Base-by-base conservation (phyloP, 2,329 filamentous ascomycete species). In the Paraphoma chrysanthemicola region DNA sequence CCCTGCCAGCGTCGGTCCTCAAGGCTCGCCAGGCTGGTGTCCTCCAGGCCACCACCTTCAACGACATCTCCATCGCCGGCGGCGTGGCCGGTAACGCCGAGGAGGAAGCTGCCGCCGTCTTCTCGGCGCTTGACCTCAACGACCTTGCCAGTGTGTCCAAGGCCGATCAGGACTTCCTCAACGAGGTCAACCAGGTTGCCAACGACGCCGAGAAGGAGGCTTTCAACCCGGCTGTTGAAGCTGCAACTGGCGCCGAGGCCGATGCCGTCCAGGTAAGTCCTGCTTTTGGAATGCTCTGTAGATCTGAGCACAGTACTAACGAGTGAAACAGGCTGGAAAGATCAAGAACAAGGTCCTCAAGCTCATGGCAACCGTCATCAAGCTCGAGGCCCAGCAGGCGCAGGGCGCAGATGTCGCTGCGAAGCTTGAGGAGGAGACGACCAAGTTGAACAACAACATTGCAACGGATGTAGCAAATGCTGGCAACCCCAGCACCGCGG, bases 271-370 rank as follows among this genome's bases (percentile, higher is more conserved):
- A 67, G 55, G 69, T 70, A 58, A 10, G 59, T 60, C n/a, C 1
- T 12, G 11, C 39, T n/a, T 14, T 8, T 17, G 11, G 9, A 29
- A n/a, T 12, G 38, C 23, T 3, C 23, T n/a, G 39, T 30, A 46
- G 6, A 5, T 11, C 17, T 23, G 6, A 31, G 33, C 5, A 3
- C 41, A 12, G 8, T 33, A 29, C 56, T 62, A 39, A 56, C 46
- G 11, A 10, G 14, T 12, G 3, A 4, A n/a, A 10, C 76, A 83
- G 74, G 78, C 78, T 48, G 84, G 84, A 64, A 86, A 86, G 77
- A 86, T 81, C 67, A 85, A 86, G 80, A 86, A 86, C 77, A 86
- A 86, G 78, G 83, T 87, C 23, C 73, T 86, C 50, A 87, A 86
- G 77, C 74, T 86, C 47, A 78, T 81, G 73, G 80, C 85, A 14